Base-by-base conservation (phyloP, 2,329 filamentous ascomycete species). In the Sarocladium strictum region DNA sequence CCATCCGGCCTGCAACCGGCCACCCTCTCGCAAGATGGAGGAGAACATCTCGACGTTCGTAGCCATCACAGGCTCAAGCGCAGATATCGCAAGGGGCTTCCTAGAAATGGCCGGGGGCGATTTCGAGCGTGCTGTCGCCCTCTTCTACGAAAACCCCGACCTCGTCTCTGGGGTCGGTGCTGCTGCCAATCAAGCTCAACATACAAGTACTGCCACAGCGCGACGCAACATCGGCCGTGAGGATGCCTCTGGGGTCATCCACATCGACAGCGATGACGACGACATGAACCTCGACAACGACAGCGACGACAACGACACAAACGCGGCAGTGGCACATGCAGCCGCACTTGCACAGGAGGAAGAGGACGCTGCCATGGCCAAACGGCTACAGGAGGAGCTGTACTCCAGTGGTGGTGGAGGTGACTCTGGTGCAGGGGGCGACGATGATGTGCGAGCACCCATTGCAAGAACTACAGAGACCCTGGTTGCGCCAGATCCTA, bases 401-500 rank as follows among this genome's bases (percentile, higher is more conserved):
- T 97, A 97, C 63, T 79, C 81, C 53, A 80, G 63, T 33, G 71
- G 64, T 7, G 65, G 67, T 37, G 74, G 72, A 14, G 72, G 72
- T 37, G 73, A 67, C 21, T 72, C 67, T 27, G 73, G 68, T 7
- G 69, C 19, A 3, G 14, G 32, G 24, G 47, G 68, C 23, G 73
- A 73, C 57, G 85, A 85, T 61, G 86, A 78, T 45, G 86, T 99
- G 54, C 81, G 94, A 64, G 94, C 94, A 49, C 94, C 94, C 9
- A 95, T 99, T 70, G 90, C 87, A 45, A 83, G 90, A 62, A 96
- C 89, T 26, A 95, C 90, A 12, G 94, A 99, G 72, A 96, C 91
- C 0, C 79, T 99, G 53, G 86, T 97, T 10, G 92, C 87, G 2
- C 89, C 89, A 1, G 72, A 70, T 59, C 62, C 60, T 43, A 65